Conservation (phyloP, 202 grass and related monocot genomes). For the Digitaria exilis region DNA sequence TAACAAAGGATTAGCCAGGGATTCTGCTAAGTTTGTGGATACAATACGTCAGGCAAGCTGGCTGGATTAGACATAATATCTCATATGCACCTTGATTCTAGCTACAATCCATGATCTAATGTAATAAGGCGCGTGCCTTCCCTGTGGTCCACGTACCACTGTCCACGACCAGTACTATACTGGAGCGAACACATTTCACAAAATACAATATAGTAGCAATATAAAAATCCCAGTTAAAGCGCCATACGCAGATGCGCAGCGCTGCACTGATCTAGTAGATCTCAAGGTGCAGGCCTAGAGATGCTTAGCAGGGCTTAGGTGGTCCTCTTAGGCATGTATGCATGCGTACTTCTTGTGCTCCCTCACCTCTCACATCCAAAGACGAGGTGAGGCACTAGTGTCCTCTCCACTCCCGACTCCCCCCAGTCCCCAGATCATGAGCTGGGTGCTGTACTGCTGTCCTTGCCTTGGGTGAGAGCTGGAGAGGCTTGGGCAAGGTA, state of each 20-base stretch:
- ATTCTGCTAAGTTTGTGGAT: conserved; percentile 4
- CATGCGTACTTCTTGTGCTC: conserved; percentile 49
- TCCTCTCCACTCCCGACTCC: neutral
- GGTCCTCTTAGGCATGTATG: conserved; percentile 31
- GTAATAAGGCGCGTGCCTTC: conserved; percentile 32
- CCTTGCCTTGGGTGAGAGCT: neutral
- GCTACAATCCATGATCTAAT: neutral
- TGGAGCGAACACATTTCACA: neutral
- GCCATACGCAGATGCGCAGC: conserved; percentile 4
- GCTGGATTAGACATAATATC: conserved; percentile 32
- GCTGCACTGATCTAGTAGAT: conserved; percentile 41
- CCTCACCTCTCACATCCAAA: conserved; percentile 43
- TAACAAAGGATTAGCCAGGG: neutral
- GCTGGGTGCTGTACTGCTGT: neutral
- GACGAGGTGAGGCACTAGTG: neutral
- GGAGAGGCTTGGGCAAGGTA: neutral
- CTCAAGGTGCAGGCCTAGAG: conserved; percentile 50
- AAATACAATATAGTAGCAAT: neutral
- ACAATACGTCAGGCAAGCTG: neutral
- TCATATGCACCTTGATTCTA: conserved; percentile 24
- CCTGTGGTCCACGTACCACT: conserved; percentile 36
- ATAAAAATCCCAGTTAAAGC: conserved; percentile 16
- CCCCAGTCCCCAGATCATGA: neutral
- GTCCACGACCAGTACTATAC: neutral
- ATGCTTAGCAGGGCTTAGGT: conserved; percentile 45